These are phyloP conservation scores for Fusarium ramigenum DNA, from an alignment of 2,329 filamentous ascomycete species.

Conservation along the genomic window DNA sequence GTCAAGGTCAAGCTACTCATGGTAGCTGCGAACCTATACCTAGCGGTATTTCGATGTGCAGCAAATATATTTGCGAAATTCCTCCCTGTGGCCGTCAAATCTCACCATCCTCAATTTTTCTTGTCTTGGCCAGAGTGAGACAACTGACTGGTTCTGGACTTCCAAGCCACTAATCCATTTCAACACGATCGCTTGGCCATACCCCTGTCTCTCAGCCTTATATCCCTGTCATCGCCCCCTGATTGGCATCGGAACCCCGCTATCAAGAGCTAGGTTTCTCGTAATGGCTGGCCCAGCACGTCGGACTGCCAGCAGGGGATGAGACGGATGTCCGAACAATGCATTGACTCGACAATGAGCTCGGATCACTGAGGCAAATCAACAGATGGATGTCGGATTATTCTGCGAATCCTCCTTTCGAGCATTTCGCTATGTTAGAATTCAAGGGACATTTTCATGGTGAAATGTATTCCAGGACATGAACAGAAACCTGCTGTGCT, in stretches of 20 bases:
- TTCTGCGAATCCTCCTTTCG: neutral
- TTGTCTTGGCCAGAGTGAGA: constrained; percentile 35
- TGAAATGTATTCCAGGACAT: neutral
- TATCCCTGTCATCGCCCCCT: constrained; percentile 36
- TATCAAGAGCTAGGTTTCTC: constrained; percentile 15
- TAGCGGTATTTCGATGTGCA: constrained; percentile 2
- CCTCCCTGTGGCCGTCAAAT: constrained; percentile 26
- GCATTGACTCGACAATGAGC: constrained; percentile 30
- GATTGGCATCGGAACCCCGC: constrained; percentile 40
- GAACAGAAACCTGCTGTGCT: neutral
- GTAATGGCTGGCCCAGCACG: constrained; percentile 28
- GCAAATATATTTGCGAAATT: constrained; percentile 1
- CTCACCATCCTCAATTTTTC: constrained; percentile 30
- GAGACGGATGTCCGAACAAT: constrained; percentile 15
- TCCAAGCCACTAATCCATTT: constrained; percentile 37
- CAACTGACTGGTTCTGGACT: constrained; percentile 37
- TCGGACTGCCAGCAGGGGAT: constrained; percentile 24
- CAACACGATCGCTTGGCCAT: constrained; percentile 29
- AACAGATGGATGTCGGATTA: constrained; percentile 2
- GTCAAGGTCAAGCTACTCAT: constrained; percentile 3
- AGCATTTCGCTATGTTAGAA: neutral
- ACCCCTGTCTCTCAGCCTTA: constrained; percentile 33
- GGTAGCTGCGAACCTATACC: constrained; percentile 10
- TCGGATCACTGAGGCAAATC: constrained; percentile 19
- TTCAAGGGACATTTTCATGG: neutral